These are phyloP conservation scores for Pythium periplocum DNA, from an alignment of 352 stramenopile species.

Conservation along the genomic window DNA sequence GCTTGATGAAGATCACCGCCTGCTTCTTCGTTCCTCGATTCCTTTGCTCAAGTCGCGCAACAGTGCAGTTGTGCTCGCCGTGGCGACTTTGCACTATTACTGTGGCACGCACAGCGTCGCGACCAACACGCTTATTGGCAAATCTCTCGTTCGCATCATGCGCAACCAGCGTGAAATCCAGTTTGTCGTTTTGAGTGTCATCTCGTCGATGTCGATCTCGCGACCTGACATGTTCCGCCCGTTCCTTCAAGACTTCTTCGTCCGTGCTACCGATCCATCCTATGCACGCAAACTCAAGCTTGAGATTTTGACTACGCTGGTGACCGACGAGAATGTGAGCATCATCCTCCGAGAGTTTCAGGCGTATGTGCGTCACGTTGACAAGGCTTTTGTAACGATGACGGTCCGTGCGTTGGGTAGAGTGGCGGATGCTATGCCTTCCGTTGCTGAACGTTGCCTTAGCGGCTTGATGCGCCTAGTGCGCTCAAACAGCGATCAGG, in stretches of 20 bases:
- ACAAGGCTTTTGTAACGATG: slow-evolving; percentile 94
- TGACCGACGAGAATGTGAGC: slow-evolving; percentile 89
- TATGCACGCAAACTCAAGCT: slow-evolving; percentile 97
- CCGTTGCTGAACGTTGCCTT: slow-evolving; percentile 88
- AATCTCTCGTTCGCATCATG: slow-evolving; percentile 97
- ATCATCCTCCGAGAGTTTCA: slow-evolving; percentile 95
- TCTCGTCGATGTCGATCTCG: slow-evolving; percentile 92
- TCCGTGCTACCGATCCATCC: slow-evolving; percentile 91
- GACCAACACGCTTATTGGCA: slow-evolving; percentile 90
- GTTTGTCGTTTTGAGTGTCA: slow-evolving; percentile 96
- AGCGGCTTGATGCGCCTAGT: slow-evolving; percentile 84
- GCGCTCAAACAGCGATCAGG: slow-evolving; percentile 79
- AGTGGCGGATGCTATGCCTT: slow-evolving; percentile 87
- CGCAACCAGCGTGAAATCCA: slow-evolving; percentile 96
- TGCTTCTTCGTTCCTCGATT: slow-evolving; percentile 93
- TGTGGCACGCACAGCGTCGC: slow-evolving; percentile 88
- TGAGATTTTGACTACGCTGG: slow-evolving; percentile 93
- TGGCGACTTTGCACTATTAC: slow-evolving; percentile 97
- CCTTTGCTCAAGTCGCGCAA: slow-evolving; percentile 97
- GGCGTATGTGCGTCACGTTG: slow-evolving; percentile 93
- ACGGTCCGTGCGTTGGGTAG: slow-evolving; percentile 91
- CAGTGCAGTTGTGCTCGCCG: slow-evolving; percentile 94
- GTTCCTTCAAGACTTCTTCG: slow-evolving; percentile 97
- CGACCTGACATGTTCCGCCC: slow-evolving; percentile 94
- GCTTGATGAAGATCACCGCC: slow-evolving; percentile 94